Evolutionary conservation across 140 eudicot species (phyloP).

Genomic region (Anethum foeniculum): DNA sequence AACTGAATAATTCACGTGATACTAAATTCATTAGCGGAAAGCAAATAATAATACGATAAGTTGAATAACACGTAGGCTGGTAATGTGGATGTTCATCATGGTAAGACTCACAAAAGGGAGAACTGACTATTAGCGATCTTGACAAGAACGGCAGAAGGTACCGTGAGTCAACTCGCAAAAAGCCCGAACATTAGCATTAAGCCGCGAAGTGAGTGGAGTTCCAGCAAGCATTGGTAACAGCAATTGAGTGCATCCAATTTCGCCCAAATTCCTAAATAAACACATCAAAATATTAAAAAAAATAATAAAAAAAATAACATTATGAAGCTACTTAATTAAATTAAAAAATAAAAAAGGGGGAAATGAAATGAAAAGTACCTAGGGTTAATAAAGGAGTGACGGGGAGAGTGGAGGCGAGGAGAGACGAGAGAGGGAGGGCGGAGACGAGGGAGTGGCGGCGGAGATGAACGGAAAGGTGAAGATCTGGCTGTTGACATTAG

Average conservation of each 20-base stretch:
- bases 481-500: conserved; percentile 63
- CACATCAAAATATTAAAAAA: not conserved
- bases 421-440: conserved; percentile 44
- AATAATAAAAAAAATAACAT: no score
- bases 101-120: conserved; percentile 45
- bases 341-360: no score
- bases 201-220: conserved; percentile 53
- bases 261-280: conserved; percentile 59
- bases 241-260: conserved; percentile 63
- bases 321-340: not conserved
- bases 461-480: conserved; percentile 51
- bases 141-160: conserved; percentile 99
- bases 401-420: conserved; percentile 54
- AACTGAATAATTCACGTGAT: not conserved
- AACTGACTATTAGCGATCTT: conserved; percentile 77
- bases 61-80: no score
- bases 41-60: no score
- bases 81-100: not conserved
- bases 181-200: conserved; percentile 53
- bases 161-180: conserved; percentile 87
- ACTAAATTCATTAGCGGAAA: no score
- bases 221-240: conserved; percentile 61
- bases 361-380: conserved; percentile 25
- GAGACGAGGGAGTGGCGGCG: conserved; percentile 45
- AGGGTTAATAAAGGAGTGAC: conserved; percentile 53